Evolutionary conservation across 164 flowering plant genomes (phyloP).

Genomic region (Umbilicus rupestris): DNA sequence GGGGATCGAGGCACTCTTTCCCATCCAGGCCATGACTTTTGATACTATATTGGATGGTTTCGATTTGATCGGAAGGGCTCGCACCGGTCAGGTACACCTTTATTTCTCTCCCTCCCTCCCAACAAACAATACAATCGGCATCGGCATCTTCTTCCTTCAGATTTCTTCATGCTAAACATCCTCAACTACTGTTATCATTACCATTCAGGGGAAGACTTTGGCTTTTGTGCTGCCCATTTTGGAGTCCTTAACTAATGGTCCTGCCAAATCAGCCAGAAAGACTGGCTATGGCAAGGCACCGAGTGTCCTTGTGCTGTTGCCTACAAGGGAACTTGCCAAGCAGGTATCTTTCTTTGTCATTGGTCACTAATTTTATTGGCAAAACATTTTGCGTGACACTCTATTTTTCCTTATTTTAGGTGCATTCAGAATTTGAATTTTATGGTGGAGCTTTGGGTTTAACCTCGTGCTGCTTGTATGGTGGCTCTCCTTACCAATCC

Average conservation of each 20-base stretch:
- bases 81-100: conserved; percentile 73
- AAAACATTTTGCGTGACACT: neutral
- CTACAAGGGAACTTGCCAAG: conserved; percentile 78
- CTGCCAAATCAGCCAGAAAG: conserved; percentile 39
- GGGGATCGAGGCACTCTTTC: conserved; percentile 70
- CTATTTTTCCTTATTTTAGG: conserved; percentile 26
- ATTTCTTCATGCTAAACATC: neutral
- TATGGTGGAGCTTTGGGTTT: conserved; percentile 79
- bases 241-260: conserved; percentile 71
- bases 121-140: too few species aligned
- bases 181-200: too few species aligned
- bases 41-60: conserved; percentile 52
- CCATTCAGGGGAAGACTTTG: conserved; percentile 76
- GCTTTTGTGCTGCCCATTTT: conserved; percentile 91
- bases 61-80: conserved; percentile 89
- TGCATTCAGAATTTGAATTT: conserved; percentile 58
- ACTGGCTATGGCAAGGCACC: conserved; percentile 85
- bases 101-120: too few species aligned
- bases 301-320: conserved; percentile 66
- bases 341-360: conserved; percentile 62
- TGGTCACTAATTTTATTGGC: neutral
- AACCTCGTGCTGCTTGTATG: conserved; percentile 62
- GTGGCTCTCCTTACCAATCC: conserved; percentile 51
- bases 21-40: conserved; percentile 89
- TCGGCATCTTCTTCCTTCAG: neutral